A percentile compares a stretch with the other conserved stretches of the same genome.
Evolutionary conservation across 192 early-diverging fungal genomes (phyloP).

Genomic region (Backusella psychrophila): DNA sequence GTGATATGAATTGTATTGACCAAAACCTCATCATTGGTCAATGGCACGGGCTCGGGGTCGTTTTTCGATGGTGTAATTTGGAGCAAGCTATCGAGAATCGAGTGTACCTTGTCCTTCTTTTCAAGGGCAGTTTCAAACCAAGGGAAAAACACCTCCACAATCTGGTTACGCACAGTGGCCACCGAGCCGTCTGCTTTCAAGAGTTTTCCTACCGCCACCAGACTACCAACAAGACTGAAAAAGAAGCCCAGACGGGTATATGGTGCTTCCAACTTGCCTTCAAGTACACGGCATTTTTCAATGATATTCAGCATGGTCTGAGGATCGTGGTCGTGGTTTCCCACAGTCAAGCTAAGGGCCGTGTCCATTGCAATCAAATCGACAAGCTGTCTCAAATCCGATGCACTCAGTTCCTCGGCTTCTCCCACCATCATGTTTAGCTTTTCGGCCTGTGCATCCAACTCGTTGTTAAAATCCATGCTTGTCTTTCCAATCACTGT

Average conservation of each 20-base stretch:
- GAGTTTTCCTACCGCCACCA: background rate
- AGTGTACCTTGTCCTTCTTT: background rate
- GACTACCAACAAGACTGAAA: background rate
- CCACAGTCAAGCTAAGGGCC: conserved; percentile 13
- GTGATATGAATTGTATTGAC: conserved; percentile 35
- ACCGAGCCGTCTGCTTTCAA: background rate
- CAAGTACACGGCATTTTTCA: background rate
- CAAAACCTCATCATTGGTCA: conserved; percentile 24
- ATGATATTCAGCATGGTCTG: background rate
- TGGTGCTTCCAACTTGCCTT: background rate
- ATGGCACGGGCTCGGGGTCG: conserved; percentile 18
- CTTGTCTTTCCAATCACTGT: background rate
- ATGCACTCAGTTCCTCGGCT: background rate
- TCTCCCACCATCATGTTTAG: background rate
- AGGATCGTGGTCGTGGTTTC: conserved; percentile 1
- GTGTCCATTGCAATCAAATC: conserved; percentile 25
- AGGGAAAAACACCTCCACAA: conserved; percentile 9
- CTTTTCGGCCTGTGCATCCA: conserved; percentile 20
- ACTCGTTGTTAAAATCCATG: background rate
- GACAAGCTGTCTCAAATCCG: conserved; percentile 18
- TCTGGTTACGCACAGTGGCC: background rate
- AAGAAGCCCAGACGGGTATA: background rate
- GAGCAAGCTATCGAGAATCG: background rate
- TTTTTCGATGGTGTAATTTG: conserved; percentile 18
- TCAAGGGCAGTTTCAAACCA: conserved; percentile 5